phyloP scores from a whole-genome alignment of 2,329 filamentous ascomycete genomes.

The Penicillium aurantiogriseum region DNA sequence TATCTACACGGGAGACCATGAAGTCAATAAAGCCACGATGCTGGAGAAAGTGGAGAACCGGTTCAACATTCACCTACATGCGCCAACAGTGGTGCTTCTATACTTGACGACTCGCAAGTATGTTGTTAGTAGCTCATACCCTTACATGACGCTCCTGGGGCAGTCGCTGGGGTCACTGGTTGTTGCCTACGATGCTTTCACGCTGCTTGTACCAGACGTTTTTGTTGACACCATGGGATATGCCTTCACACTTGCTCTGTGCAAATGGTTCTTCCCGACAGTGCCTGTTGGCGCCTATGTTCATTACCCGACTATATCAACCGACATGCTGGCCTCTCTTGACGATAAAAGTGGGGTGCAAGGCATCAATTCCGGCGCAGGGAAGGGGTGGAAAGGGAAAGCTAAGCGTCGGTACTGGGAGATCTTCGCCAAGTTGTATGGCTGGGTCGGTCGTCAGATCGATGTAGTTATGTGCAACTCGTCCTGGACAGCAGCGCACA shows the following conservation, averaged over 20 bases:
- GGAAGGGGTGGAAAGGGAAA: constrained; percentile 66
- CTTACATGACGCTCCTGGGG: constrained; percentile 87
- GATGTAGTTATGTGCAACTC: constrained; percentile 98
- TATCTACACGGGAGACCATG: constrained; percentile 94
- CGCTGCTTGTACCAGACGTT: constrained; percentile 85
- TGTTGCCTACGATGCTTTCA: constrained; percentile 88
- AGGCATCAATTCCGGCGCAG: constrained; percentile 81
- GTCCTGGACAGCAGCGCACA: constrained; percentile 85
- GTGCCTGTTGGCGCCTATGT: constrained; percentile 91
- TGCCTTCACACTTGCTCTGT: constrained; percentile 81
- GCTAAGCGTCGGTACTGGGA: constrained; percentile 84
- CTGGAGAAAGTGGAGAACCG: constrained; percentile 75
- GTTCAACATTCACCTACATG: constrained; percentile 88
- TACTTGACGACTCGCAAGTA: constrained; percentile 86
- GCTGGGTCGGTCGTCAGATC: constrained; percentile 74
- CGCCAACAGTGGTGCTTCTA: constrained; percentile 79
- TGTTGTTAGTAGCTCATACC: constrained; percentile 84
- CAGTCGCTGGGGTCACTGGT: constrained; percentile 87
- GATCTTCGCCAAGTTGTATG: constrained; percentile 78
- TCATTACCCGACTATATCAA: constrained; percentile 97
- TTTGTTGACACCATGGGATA: constrained; percentile 99
- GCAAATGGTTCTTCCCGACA: constrained; percentile 73
- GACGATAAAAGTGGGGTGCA: constrained; percentile 63
- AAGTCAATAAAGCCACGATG: constrained; percentile 76
- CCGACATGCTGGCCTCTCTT: constrained; percentile 89